Conservation (phyloP, 352 stramenopile genomes). For the Pythium rishiriense region DNA sequence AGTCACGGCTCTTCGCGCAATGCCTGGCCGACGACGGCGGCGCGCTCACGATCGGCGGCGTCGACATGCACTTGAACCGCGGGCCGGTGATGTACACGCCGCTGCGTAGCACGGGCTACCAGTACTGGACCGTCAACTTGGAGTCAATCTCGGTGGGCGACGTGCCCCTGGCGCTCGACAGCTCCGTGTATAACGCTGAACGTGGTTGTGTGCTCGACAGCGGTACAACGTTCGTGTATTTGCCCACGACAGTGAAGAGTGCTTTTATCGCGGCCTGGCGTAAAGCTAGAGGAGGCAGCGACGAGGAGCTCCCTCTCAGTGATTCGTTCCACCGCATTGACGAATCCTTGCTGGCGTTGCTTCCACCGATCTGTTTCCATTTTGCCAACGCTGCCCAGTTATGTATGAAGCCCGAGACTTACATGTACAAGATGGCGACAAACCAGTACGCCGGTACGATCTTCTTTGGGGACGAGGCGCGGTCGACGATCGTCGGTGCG, state of each 20-base stretch:
- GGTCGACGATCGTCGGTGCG: conserved; percentile 73
- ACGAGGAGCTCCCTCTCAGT: conserved; percentile 44
- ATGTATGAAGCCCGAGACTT: conserved; percentile 49
- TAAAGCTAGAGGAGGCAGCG: conserved; percentile 40
- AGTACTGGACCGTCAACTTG: conserved; percentile 80
- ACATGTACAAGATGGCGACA: conserved; percentile 42
- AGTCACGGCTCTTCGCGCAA: conserved; percentile 90
- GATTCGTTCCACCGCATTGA: conserved; percentile 42
- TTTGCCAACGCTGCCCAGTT: conserved; percentile 63
- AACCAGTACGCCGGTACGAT: conserved; percentile 60
- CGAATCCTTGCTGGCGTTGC: conserved; percentile 25
- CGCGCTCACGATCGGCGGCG: conserved; percentile 91
- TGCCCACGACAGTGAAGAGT: conserved; percentile 38
- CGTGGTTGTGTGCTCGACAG: conserved; percentile 78
- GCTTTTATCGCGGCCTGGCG: conserved; percentile 56
- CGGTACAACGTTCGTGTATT: conserved; percentile 79
- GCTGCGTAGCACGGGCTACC: conserved; percentile 65
- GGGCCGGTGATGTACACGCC: conserved; percentile 87
- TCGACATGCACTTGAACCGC: conserved; percentile 66
- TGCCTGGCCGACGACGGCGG: conserved; percentile 91
- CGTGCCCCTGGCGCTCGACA: conserved; percentile 34
- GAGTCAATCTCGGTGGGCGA: conserved; percentile 49
- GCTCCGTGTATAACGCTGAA: conserved; percentile 53
- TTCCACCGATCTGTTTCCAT: conserved; percentile 69
- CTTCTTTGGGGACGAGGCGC: conserved; percentile 62